Conservation (phyloP, 345 rosid genomes). For the Salix dunnii region DNA sequence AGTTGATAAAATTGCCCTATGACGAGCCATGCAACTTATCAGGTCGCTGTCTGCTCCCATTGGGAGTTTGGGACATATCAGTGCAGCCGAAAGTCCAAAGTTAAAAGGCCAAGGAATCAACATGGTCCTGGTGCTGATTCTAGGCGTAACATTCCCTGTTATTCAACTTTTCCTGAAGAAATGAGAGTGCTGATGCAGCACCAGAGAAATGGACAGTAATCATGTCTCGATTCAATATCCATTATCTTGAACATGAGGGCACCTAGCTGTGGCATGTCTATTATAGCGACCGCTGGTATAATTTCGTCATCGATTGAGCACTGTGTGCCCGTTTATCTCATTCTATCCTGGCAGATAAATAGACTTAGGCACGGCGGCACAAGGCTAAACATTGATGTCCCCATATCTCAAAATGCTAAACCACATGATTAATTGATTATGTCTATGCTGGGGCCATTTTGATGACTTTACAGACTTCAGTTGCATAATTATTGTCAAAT, state of each 20-base stretch:
- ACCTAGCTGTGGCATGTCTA: neutral
- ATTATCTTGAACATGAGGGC: neutral
- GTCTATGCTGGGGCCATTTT: no score
- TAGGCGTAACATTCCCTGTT: neutral
- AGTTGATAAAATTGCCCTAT: neutral
- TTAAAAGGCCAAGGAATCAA: neutral
- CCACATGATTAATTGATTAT: no score
- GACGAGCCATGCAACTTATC: neutral
- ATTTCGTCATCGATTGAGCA: neutral
- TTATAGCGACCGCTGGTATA: neutral
- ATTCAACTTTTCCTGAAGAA: neutral
- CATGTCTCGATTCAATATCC: neutral
- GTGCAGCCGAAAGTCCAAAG: no score
- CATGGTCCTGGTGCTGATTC: neutral
- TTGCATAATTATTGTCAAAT: no score
- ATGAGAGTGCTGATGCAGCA: neutral
- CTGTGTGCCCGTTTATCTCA: neutral
- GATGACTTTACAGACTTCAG: no score
- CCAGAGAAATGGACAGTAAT: neutral
- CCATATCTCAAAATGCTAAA: no score
- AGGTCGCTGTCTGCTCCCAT: neutral
- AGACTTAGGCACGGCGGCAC: no score
- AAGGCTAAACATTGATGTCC: no score
- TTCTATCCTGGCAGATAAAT: neutral
- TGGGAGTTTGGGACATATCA: no score